Conservation (phyloP, 768 basidiomycete genomes). For the Boletales sp. region DNA sequence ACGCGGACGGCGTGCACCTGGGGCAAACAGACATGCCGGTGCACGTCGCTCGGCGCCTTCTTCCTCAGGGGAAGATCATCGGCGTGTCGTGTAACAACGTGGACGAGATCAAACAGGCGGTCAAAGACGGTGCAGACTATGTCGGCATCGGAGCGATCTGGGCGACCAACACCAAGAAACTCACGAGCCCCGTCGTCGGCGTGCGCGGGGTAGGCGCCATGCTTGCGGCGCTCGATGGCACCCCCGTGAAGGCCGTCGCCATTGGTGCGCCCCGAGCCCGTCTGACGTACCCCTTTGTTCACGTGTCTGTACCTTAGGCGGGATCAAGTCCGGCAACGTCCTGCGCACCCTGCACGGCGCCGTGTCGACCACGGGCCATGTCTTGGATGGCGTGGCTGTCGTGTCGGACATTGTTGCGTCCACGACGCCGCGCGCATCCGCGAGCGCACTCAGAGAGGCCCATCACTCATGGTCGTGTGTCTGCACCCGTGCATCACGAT, state of each 20-base stretch:
- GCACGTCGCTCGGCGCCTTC: constrained; percentile 55
- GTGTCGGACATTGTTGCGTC: constrained; percentile 85
- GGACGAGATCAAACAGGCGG: constrained; percentile 60
- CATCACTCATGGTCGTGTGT: constrained; percentile 29
- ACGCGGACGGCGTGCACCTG: constrained; percentile 79
- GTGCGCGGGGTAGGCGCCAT: constrained; percentile 68
- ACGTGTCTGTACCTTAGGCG: constrained; percentile 48
- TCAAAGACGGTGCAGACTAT: constrained; percentile 71
- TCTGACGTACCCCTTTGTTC: not conserved
- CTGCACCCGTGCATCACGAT: constrained; percentile 26
- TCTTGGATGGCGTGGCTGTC: constrained; percentile 81
- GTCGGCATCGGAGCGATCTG: constrained; percentile 86
- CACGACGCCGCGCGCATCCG: constrained; percentile 46
- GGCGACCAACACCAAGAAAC: constrained; percentile 74
- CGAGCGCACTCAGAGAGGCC: constrained; percentile 42
- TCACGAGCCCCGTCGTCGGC: constrained; percentile 62
- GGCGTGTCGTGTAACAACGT: constrained; percentile 76
- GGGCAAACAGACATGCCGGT: constrained; percentile 87
- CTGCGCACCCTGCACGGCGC: constrained; percentile 72
- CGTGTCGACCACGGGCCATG: constrained; percentile 51
- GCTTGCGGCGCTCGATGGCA: constrained; percentile 61
- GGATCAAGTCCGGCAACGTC: constrained; percentile 78
- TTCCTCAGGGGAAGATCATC: constrained; percentile 69
- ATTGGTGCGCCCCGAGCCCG: constrained; percentile 59
- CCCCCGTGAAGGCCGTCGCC: constrained; percentile 66